These are phyloP conservation scores for Aspergillus cristatus DNA, from an alignment of 495 filamentous ascomycete species.

Conservation along the genomic window DNA sequence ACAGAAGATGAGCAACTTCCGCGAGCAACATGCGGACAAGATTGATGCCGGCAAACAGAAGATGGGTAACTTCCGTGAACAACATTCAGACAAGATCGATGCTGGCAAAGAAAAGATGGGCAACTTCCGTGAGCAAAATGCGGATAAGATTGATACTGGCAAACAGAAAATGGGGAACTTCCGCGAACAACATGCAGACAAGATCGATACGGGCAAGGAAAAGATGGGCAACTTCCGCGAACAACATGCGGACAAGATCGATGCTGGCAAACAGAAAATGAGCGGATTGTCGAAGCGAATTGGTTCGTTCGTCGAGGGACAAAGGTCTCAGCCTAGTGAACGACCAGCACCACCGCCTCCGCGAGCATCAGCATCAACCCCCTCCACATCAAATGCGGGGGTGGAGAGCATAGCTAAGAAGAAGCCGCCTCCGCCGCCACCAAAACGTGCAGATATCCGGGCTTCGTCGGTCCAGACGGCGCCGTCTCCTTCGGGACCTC, in stretches of 20 bases:
- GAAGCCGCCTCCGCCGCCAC: conserved; percentile 60
- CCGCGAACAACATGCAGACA: no score
- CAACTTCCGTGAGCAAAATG: no score
- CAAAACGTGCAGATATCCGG: conserved; percentile 44
- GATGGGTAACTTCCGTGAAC: no score
- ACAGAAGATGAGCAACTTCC: conserved; percentile 44
- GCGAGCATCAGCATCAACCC: conserved; percentile 5
- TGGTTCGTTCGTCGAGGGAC: conserved; percentile 27
- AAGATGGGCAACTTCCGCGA: conserved; percentile 63
- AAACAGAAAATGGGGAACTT: conserved; percentile 52
- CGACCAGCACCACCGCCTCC: background rate
- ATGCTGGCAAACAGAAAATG: conserved; percentile 52
- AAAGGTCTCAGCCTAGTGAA: conserved; percentile 19
- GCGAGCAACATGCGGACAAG: conserved; percentile 52
- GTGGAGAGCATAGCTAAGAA: conserved; percentile 44
- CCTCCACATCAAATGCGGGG: conserved; percentile 10
- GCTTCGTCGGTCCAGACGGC: conserved; percentile 16
- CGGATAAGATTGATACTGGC: no score
- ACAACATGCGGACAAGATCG: conserved; percentile 59
- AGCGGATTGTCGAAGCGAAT: conserved; percentile 33
- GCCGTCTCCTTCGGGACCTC: conserved; percentile 20
- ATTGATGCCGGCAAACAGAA: no score
- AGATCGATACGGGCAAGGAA: conserved; percentile 43
- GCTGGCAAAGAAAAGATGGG: no score
- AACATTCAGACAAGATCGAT: conserved; percentile 55